A percentile compares a stretch with the other conserved stretches of the same genome.
Conservation (phyloP, 169 alveolate species). For the Eimeria falciformis region DNA sequence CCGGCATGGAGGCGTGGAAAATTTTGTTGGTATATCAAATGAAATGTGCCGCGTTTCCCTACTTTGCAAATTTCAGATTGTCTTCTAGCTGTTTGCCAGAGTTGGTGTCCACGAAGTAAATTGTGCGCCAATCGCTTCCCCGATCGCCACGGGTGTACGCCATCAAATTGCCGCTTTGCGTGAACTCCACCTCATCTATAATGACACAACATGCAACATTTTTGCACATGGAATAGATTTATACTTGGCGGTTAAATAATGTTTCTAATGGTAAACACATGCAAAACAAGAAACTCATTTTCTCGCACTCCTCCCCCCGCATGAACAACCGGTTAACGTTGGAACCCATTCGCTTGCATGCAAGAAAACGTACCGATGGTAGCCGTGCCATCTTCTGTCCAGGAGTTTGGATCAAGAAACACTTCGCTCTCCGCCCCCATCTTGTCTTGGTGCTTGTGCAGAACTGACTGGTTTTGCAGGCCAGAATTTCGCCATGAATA, state of each 20-base stretch:
- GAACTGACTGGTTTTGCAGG: conserved; percentile 64
- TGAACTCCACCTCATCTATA: conserved; percentile 8
- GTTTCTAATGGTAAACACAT: neutral
- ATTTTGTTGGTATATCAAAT: neutral
- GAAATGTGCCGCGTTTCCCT: too few relatives aligned
- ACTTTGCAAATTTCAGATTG: conserved; percentile 44
- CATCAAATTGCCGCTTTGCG: conserved; percentile 53
- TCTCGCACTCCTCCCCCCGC: neutral
- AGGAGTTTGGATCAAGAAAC: conserved; percentile 60
- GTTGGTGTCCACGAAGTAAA: neutral
- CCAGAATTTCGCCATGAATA: conserved; percentile 61
- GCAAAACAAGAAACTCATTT: neutral
- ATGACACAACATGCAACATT: neutral
- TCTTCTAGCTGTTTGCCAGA: conserved; percentile 27
- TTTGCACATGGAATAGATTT: neutral
- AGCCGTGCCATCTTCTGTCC: conserved; percentile 74
- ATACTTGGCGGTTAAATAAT: neutral
- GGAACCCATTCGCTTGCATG: neutral
- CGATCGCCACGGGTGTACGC: conserved; percentile 64
- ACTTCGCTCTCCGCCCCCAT: neutral
- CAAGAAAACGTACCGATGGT: conserved; percentile 41
- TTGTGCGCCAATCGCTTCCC: conserved; percentile 67
- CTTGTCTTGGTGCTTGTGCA: conserved; percentile 21
- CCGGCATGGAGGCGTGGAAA: neutral
- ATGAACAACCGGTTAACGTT: neutral